Evolutionary conservation across 371 early-diverging fungal species (phyloP), one percentile per base, ranked within the genome.

Genomic region (Blakeslea trispora): DNA sequence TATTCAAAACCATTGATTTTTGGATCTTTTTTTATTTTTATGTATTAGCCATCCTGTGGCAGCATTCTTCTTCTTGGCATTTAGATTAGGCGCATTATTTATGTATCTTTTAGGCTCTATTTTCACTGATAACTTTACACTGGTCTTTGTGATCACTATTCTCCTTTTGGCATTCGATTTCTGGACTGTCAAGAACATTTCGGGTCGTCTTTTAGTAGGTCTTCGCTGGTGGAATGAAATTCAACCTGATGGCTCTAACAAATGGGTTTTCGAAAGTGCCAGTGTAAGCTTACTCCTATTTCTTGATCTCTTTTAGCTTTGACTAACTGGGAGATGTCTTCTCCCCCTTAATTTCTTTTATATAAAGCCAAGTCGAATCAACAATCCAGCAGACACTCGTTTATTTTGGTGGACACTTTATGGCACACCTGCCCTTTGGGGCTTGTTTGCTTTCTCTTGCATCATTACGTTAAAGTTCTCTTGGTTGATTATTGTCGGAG

Each of bases 151-250:
- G 23, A 55, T 96, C 17, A 91, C 91, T 46, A 90, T 95, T 6
- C 75, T 98, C 24, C 77, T 91, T 19, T 87, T 98, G 40, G 87
- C 96, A 7, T 95, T 95, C 72, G 97, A 98, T 61, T 98, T 98
- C 67, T 98, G 98, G 98, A 95, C 96, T 4, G 96, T 96, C 43
- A 98, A 98, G 75, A 98, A 98, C 61, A 91, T 98, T 19, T 90
- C 97, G 15, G 98, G 98, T 3, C 83, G 98, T 52, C 74, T 95
- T 45, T 79, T 98, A 39, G 98, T 98, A 5, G 98, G 98, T 4
- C 74, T 97, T 46, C 85, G 98, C 56, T 97, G 98, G 98, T 98
- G 98, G 98, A 97, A 93, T 74, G 94, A 95, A 71, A 92, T 95
- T 56, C 82, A 83, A 52, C 94, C 94, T 45, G 95, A 96, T 66